These are phyloP conservation scores for Marasmius oreades DNA, from an alignment of 1,284 basidiomycete genomes.

Conservation along the genomic window DNA sequence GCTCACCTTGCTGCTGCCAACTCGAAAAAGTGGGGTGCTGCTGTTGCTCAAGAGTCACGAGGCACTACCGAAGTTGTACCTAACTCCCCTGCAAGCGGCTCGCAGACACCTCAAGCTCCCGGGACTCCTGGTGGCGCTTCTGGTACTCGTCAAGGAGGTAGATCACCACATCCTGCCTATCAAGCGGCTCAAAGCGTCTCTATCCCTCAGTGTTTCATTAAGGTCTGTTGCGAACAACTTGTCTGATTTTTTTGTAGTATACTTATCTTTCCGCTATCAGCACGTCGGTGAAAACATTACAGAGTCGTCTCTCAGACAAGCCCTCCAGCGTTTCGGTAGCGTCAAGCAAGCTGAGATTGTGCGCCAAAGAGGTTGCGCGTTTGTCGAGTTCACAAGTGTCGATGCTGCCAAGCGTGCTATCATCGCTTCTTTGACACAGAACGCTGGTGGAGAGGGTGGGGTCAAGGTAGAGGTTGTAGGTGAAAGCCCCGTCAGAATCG, in stretches of 20 bases:
- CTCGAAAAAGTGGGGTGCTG: constrained; percentile 74
- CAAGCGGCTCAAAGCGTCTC: constrained; percentile 59
- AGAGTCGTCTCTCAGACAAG: constrained; percentile 52
- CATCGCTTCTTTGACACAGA: constrained; percentile 57
- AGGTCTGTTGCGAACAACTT: constrained; percentile 45
- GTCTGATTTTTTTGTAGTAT: constrained; percentile 4
- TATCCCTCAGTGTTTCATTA: constrained; percentile 84
- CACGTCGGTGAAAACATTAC: constrained; percentile 76
- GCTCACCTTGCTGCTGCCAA: constrained; percentile 86
- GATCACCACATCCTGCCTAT: constrained; percentile 40
- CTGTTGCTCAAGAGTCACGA: constrained; percentile 69
- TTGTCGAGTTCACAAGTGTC: constrained; percentile 83
- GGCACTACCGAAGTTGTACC: constrained; percentile 65
- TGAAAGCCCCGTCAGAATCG: constrained; percentile 51
- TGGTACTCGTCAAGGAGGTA: constrained; percentile 22
- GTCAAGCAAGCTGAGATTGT: constrained; percentile 91
- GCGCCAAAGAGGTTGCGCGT: constrained; percentile 87
- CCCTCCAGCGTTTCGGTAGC: constrained; percentile 78
- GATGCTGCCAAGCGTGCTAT: constrained; percentile 88
- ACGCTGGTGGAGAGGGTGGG: constrained; percentile 85
- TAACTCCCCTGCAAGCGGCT: constrained; percentile 39
- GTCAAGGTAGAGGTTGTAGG: constrained; percentile 66
- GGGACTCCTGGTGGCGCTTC: constrained; percentile 16
- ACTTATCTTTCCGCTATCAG: constrained; percentile 28
- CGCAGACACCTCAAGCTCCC: constrained; percentile 42